A percentile compares a stretch with the other conserved stretches of the same genome.
Conservation (phyloP, 495 filamentous ascomycete genomes). For the Saxispiralis lemnorum region DNA sequence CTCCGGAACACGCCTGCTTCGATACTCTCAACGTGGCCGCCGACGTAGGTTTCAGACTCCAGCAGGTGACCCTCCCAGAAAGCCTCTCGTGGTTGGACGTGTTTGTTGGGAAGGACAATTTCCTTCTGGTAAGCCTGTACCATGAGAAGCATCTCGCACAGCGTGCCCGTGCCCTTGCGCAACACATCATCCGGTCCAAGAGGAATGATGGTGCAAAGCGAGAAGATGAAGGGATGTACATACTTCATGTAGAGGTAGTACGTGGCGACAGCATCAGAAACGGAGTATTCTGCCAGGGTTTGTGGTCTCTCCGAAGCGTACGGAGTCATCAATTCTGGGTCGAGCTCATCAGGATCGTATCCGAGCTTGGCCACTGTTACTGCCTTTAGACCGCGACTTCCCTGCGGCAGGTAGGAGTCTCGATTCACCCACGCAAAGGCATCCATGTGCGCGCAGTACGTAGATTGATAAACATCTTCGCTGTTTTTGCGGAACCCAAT, state of each 20-base stretch:
- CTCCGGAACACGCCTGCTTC: constrained; percentile 94
- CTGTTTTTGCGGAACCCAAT: constrained; percentile 89
- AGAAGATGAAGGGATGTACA: constrained; percentile 98
- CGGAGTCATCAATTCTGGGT: constrained; percentile 91
- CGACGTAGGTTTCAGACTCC: constrained; percentile 94
- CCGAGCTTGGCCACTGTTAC: constrained; percentile 95
- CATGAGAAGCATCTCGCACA: constrained; percentile 98
- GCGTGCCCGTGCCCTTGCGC: constrained; percentile 87
- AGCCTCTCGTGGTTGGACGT: constrained; percentile 70
- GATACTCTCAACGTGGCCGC: constrained; percentile 97
- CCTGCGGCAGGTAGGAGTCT: constrained; percentile 94
- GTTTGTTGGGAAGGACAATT: constrained; percentile 92
- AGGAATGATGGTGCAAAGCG: constrained; percentile 88
- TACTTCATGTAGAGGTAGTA: constrained; percentile 99
- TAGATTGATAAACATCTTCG: constrained; percentile 89
- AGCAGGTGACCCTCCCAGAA: constrained; percentile 96
- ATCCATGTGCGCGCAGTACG: constrained; percentile 95
- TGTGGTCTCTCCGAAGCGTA: constrained; percentile 82
- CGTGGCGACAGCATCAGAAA: constrained; percentile 95
- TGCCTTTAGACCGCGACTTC: constrained; percentile 91
- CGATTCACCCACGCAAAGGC: constrained; percentile 97
- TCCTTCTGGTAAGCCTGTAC: constrained; percentile 86
- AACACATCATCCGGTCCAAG: constrained; percentile 82
- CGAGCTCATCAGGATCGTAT: constrained; percentile 94
- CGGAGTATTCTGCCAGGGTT: constrained; percentile 89